Conservation (phyloP, 495 filamentous ascomycete species). For the Aspergillus sclerotioniger region DNA sequence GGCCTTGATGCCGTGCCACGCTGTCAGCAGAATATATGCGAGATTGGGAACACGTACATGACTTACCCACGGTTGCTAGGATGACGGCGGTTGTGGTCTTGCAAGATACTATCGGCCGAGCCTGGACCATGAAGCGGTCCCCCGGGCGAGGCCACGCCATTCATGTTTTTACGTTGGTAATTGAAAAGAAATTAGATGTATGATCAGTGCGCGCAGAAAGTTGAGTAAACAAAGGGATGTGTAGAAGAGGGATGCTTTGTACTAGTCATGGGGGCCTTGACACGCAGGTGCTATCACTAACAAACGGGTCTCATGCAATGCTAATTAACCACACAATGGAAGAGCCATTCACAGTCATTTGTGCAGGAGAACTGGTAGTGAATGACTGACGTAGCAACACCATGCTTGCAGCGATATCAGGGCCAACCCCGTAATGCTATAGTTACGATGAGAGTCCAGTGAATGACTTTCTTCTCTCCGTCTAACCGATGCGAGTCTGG, state of each 20-base stretch:
- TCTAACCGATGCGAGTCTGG: too few relatives aligned
- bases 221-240: neutral
- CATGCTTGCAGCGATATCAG: too few relatives aligned
- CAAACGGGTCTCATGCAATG: too few relatives aligned
- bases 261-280: too few relatives aligned
- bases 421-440: too few relatives aligned
- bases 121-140: neutral
- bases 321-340: too few relatives aligned
- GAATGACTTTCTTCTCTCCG: too few relatives aligned
- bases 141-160: neutral
- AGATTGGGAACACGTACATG: neutral
- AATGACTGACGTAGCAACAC: neutral
- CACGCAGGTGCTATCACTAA: too few relatives aligned
- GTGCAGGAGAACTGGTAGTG: neutral
- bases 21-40: neutral
- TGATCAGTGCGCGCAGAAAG: neutral
- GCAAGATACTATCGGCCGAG: neutral
- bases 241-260: neutral
- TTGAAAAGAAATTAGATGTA: neutral
- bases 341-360: too few relatives aligned
- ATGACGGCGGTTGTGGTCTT: neutral
- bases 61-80: slow-evolving; percentile 16
- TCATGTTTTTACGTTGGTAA: neutral
- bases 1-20: neutral
- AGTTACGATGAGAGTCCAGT: too few relatives aligned